phyloP scores from a whole-genome alignment of 495 filamentous ascomycete genomes.

The Neurospora sp. region DNA sequence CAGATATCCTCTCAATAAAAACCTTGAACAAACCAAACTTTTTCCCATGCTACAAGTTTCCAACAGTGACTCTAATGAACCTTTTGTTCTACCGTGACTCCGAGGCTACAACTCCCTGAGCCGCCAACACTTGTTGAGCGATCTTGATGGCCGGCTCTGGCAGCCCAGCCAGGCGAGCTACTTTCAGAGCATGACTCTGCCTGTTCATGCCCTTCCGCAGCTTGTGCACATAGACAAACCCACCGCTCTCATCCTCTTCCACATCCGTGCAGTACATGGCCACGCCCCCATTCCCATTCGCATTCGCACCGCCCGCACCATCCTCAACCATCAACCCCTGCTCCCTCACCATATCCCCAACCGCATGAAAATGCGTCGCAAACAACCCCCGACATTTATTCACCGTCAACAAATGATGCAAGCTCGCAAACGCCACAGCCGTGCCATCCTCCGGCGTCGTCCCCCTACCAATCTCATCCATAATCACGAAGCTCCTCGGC shows the following conservation, averaged over 20 bases:
- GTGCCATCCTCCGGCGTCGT: constrained; percentile 87
- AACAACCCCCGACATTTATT: constrained; percentile 78
- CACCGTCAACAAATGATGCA: constrained; percentile 67
- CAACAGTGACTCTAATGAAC: not conserved
- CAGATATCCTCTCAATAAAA: not conserved
- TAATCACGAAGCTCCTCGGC: constrained; percentile 77
- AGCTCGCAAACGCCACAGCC: constrained; percentile 78
- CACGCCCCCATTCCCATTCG: constrained; percentile 36
- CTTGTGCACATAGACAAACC: constrained; percentile 79
- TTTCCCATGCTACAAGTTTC: not conserved
- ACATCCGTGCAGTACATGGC: constrained; percentile 88
- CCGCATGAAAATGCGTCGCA: constrained; percentile 84
- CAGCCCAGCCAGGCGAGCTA: constrained; percentile 75
- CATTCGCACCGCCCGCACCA: constrained; percentile 35
- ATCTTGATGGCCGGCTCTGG: constrained; percentile 49
- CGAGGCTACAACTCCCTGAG: constrained; percentile 4
- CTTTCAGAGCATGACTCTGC: constrained; percentile 82
- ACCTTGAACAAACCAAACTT: not conserved
- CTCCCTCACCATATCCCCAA: constrained; percentile 58
- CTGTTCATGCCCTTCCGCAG: constrained; percentile 75
- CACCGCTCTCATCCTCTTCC: constrained; percentile 50
- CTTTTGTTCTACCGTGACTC: not conserved
- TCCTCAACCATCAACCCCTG: constrained; percentile 21
- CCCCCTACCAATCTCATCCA: constrained; percentile 94
- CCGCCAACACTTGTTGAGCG: constrained; percentile 36